Conservation (phyloP, 2,329 filamentous ascomycete genomes). For the Penicillium sp. region DNA sequence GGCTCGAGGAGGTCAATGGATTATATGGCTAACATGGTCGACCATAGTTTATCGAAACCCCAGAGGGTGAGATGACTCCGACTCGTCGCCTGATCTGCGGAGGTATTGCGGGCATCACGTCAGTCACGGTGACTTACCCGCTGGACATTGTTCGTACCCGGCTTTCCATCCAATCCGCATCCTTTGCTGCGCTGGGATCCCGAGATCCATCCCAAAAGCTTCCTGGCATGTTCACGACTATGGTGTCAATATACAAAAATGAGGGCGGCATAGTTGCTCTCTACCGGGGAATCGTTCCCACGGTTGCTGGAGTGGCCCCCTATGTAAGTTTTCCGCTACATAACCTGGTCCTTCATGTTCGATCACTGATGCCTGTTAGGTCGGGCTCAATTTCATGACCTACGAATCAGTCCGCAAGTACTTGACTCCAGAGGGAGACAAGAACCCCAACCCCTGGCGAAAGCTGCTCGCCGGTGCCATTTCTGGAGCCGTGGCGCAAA, state of each 20-base stretch:
- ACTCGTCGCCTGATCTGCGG: slow-evolving; percentile 82
- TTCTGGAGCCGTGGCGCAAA: slow-evolving; percentile 95
- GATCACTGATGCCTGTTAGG: slow-evolving; percentile 51
- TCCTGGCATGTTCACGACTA: slow-evolving; percentile 88
- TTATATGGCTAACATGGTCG: slow-evolving; percentile 16
- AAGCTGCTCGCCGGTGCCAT: slow-evolving; percentile 90
- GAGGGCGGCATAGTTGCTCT: slow-evolving; percentile 84
- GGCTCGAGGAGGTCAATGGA: neutral
- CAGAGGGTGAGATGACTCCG: slow-evolving; percentile 73
- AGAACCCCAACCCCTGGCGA: slow-evolving; percentile 74
- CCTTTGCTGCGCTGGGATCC: slow-evolving; percentile 74
- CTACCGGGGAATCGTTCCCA: slow-evolving; percentile 94
- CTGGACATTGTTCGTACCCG: slow-evolving; percentile 96
- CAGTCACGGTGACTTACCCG: slow-evolving; percentile 91
- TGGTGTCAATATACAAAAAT: slow-evolving; percentile 81
- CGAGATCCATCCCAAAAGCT: slow-evolving; percentile 63
- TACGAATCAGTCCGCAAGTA: slow-evolving; percentile 86
- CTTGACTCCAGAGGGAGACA: slow-evolving; percentile 83
- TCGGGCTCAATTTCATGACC: slow-evolving; percentile 97
- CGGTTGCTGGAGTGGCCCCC: slow-evolving; percentile 90
- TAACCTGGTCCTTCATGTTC: neutral
- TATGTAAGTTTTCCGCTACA: slow-evolving; percentile 61
- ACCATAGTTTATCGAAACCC: slow-evolving; percentile 72
- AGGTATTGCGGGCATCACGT: slow-evolving; percentile 90
- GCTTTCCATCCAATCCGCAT: slow-evolving; percentile 95